Conservation (phyloP, 148 eudicot genomes). For the Camellia granthamiana region DNA sequence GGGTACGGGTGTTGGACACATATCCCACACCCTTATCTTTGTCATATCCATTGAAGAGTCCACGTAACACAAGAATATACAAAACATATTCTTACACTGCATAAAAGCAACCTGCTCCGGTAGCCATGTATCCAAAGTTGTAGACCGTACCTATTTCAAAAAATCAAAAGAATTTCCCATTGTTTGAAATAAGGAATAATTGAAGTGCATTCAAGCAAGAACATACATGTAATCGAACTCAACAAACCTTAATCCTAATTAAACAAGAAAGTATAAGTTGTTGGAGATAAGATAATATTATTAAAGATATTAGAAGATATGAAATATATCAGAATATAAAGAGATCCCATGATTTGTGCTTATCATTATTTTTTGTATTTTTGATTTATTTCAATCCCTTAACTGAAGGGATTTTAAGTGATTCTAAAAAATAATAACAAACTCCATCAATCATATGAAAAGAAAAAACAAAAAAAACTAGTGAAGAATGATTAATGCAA, state of each 20-base stretch:
- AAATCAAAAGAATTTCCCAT: neutral
- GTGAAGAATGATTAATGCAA: neutral
- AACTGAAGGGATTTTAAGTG: neutral
- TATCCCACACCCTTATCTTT: no score
- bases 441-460: neutral
- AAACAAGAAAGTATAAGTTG: neutral
- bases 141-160: slow-evolving; percentile 55
- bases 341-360: no score
- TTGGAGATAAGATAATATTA: neutral
- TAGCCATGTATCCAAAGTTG: slow-evolving; percentile 73
- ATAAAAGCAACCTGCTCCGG: slow-evolving; percentile 65
- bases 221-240: neutral
- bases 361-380: no score
- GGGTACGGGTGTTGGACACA: no score
- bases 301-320: no score
- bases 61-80: neutral
- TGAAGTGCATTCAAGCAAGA: neutral
- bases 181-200: neutral
- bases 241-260: neutral
- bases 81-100: slow-evolving; percentile 45
- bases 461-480: neutral
- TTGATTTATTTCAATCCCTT: no score
- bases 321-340: no score
- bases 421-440: neutral
- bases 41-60: no score